A percentile compares a stretch with the other conserved stretches of the same genome.
Evolutionary conservation across 2,329 filamentous ascomycete species (phyloP).

Genomic region (Podosphaera xanthii): DNA sequence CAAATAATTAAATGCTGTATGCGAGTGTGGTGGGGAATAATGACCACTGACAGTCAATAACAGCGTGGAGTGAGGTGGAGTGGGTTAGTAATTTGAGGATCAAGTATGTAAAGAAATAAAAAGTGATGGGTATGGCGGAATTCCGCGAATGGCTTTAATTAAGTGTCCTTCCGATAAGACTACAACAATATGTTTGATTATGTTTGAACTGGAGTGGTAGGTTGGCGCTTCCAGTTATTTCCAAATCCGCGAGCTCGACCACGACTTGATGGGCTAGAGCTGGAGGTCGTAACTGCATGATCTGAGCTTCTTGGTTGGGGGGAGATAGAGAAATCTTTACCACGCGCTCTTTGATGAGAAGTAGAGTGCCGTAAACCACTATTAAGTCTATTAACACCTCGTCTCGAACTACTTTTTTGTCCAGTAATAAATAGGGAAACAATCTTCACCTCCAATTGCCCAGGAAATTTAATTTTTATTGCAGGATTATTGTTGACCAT

Average conservation of each 20-base stretch:
- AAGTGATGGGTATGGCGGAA: no score
- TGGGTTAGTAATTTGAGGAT: no score
- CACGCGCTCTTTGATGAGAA: slow-evolving; percentile 12
- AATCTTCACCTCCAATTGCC: slow-evolving; percentile 20
- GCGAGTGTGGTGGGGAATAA: no score
- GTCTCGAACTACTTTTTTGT: slow-evolving; percentile 15
- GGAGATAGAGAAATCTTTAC: slow-evolving; percentile 11
- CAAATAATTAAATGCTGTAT: no score
- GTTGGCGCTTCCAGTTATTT: slow-evolving; percentile 11
- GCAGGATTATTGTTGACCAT: slow-evolving; percentile 18
- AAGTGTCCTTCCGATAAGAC: no score
- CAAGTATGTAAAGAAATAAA: no score
- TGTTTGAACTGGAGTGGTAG: slow-evolving; percentile 13
- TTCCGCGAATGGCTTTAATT: no score
- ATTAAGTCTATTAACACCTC: slow-evolving; percentile 11
- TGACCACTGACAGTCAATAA: no score
- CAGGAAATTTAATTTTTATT: slow-evolving; percentile 24
- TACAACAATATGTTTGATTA: slow-evolving; percentile 3
- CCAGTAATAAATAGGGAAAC: slow-evolving; percentile 17
- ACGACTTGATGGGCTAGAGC: slow-evolving; percentile 8
- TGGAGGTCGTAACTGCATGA: slow-evolving; percentile 7
- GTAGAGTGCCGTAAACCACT: slow-evolving; percentile 1
- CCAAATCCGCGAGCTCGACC: slow-evolving; percentile 11
- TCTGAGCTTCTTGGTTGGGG: slow-evolving; percentile 11
- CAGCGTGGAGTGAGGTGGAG: no score